Evolutionary conservation across 257 asterid species (phyloP).

Genomic region (Petrea volubilis): DNA sequence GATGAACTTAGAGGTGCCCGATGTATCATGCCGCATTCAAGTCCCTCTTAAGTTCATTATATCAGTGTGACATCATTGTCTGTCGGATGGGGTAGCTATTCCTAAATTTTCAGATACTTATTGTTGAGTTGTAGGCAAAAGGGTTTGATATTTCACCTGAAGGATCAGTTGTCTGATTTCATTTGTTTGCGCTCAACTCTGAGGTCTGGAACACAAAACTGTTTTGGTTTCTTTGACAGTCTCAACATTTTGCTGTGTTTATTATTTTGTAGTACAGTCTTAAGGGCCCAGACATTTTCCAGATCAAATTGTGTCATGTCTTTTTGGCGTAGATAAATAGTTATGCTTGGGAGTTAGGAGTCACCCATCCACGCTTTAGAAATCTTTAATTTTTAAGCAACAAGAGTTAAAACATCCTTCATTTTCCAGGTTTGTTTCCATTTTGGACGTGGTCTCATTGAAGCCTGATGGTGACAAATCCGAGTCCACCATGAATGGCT

Average conservation of each 20-base stretch:
- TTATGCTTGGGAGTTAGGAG: slow-evolving; percentile 1
- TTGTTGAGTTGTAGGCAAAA: neutral
- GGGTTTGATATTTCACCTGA: neutral
- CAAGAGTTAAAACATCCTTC: neutral
- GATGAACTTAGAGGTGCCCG: neutral
- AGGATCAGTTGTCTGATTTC: slow-evolving; percentile 9
- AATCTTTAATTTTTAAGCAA: slow-evolving; percentile 1
- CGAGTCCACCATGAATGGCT: slow-evolving; percentile 40
- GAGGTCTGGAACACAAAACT: neutral
- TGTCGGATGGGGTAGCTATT: neutral
- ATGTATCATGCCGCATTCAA: neutral
- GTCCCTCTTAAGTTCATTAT: neutral
- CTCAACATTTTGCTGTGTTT: neutral
- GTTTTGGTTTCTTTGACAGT: neutral
- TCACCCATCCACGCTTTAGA: neutral
- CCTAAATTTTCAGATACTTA: neutral
- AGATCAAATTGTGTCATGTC: slow-evolving; percentile 1
- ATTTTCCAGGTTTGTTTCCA: slow-evolving; percentile 69
- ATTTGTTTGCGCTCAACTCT: neutral
- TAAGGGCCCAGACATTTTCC: neutral
- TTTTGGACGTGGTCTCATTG: slow-evolving; percentile 78
- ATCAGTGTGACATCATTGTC: neutral
- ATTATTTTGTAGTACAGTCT: neutral
- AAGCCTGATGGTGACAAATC: slow-evolving; percentile 75
- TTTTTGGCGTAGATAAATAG: neutral